These are phyloP conservation scores for Ceratocystis harringtonii DNA, from an alignment of 2,329 filamentous ascomycete genomes.

Conservation along the genomic window DNA sequence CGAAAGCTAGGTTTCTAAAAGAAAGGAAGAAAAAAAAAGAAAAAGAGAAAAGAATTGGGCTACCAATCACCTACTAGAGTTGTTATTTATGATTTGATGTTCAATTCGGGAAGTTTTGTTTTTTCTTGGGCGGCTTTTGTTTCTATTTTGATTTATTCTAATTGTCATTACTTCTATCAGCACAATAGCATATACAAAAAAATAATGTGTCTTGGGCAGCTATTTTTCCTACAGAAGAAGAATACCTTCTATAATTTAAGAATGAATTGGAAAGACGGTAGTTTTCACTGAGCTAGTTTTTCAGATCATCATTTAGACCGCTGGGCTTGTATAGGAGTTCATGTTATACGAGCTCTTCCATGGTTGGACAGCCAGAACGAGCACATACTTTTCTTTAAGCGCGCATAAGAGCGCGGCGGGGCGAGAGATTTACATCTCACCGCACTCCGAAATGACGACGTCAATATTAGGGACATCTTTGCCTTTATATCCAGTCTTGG, in stretches of 20 bases:
- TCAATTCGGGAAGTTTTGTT: not conserved
- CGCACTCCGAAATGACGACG: conserved; percentile 71
- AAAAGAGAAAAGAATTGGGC: no score
- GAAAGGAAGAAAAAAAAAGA: no score
- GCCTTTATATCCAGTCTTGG: conserved; percentile 57
- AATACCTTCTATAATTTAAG: not conserved
- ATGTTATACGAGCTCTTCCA: not conserved
- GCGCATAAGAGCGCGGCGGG: no score
- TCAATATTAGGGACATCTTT: conserved; percentile 76
- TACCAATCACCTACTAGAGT: no score
- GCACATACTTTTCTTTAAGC: not conserved
- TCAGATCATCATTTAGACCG: no score
- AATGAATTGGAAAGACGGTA: not conserved
- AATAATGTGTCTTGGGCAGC: no score
- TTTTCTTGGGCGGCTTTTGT: not conserved
- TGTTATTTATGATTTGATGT: not conserved
- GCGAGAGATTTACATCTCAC: conserved; percentile 57
- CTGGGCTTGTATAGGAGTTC: no score
- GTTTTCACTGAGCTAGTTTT: not conserved
- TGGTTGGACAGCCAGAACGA: not conserved
- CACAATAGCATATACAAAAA: no score
- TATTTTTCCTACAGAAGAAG: no score
- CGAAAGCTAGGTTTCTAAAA: no score
- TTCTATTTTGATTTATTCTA: not conserved
- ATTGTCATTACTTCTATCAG: not conserved